Conservation (phyloP, 225 moss, liverwort and hornwort genomes). For the Pleurozium schreberi region DNA sequence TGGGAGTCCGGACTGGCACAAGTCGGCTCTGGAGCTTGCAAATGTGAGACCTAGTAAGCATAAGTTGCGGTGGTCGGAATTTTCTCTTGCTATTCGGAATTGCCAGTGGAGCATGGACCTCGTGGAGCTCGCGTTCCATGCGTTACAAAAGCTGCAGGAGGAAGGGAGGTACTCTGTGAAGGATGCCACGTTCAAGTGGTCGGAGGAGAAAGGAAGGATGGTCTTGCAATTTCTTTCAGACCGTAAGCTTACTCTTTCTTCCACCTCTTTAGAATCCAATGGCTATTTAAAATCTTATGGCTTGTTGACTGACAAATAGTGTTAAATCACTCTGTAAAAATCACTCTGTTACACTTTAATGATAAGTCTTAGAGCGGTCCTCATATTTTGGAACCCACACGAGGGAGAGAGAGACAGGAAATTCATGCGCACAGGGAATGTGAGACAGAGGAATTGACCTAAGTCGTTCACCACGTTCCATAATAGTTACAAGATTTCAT, state of each 20-base stretch:
- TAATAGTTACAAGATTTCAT: neutral
- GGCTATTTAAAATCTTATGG: neutral
- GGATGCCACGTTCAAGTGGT: conserved; percentile 6
- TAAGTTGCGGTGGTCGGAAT: conserved; percentile 1
- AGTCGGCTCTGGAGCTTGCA: conserved; percentile 4
- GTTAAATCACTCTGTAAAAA: neutral
- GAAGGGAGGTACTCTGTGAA: neutral
- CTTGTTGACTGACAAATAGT: neutral
- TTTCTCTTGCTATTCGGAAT: conserved; percentile 1
- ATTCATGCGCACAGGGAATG: neutral
- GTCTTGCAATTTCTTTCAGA: neutral
- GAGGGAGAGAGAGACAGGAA: neutral
- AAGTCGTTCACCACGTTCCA: neutral
- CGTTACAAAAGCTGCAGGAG: neutral
- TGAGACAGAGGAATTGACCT: neutral
- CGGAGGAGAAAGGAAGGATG: neutral
- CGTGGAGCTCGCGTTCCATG: conserved; percentile 10
- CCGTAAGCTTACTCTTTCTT: neutral
- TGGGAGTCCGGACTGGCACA: neutral
- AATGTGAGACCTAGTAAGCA: neutral
- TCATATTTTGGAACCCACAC: neutral
- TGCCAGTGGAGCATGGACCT: conserved; percentile 19
- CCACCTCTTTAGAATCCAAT: neutral
- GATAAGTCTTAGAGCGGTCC: neutral
- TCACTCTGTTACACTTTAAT: neutral